Base-by-base conservation (phyloP, 2,329 filamentous ascomycete genomes). In the Fusarium sp. region DNA sequence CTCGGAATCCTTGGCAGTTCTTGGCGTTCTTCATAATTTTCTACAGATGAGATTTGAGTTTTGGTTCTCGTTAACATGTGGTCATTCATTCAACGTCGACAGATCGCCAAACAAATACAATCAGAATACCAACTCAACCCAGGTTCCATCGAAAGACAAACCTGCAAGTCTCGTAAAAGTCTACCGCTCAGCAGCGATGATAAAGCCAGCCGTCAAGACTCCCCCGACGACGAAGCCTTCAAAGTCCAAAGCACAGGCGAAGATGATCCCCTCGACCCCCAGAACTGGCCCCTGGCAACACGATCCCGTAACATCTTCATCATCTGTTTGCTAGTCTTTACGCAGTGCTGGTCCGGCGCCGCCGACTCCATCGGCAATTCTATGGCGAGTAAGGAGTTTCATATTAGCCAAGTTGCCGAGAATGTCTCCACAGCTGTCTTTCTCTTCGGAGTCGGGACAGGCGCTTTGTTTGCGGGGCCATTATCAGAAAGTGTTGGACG, bases 311-410 rank as follows among this genome's bases (percentile, higher is more conserved):
- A 72, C 5, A 78, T 81, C 11, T 66, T 83, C 10, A 66, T 74
- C 11, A 78, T 79, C 2, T 84, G 81, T 1, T 59, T 83, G 2
- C 72, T 83, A 9, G 81, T 86, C 8, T 15, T 80, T 78, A 6
- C 63, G 73, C 24, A 84, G 88, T 51, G 43, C 84, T 80, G 38
- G 44, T 84, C 87, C 2, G 82, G 82, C 4, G 78, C 83, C 3
- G 85, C 86, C 0, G 85, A 0, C 85, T 89, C 53, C 83, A 88
- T 64, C 83, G 7, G 83, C 82, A 4, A 64, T 84, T 3, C 77
- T 76, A 0, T 80, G 66, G 85, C 83, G 0, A 79, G 81, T 1
- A 69, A 66, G 20, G 82, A 83, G 1, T 83, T 87, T 59, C 79
- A 81, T 3, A 84, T 88, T 0, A 82, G 82, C 32, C 78, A 85